phyloP scores from a whole-genome alignment of 176 grass and related monocot genomes.

The Oryza meridionalis region DNA sequence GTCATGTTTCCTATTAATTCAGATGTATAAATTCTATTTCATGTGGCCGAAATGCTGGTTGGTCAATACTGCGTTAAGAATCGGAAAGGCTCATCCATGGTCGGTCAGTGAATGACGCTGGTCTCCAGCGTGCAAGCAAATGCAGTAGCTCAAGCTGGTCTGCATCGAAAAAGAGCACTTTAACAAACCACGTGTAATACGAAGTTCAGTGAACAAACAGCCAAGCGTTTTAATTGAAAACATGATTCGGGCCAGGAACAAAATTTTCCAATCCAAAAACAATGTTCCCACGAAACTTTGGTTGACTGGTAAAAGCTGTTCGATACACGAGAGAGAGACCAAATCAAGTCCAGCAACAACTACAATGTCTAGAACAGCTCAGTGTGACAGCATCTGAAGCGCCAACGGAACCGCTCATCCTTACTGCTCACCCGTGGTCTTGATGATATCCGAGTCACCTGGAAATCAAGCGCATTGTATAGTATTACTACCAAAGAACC shows the following conservation, averaged over 20 bases:
- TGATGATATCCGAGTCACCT: slow-evolving; percentile 87
- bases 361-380: slow-evolving; percentile 24
- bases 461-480: slow-evolving; percentile 6
- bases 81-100: too few relatives aligned
- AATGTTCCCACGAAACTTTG: slow-evolving; percentile 21
- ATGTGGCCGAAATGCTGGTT: too few relatives aligned
- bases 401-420: neutral
- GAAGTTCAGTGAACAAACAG: neutral
- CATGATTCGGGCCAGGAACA: slow-evolving; percentile 13
- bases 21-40: too few relatives aligned
- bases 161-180: too few relatives aligned
- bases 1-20: too few relatives aligned
- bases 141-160: too few relatives aligned
- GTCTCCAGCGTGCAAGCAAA: too few relatives aligned
- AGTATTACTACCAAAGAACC: neutral
- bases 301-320: slow-evolving; percentile 35
- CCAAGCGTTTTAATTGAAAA: neutral
- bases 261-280: slow-evolving; percentile 23
- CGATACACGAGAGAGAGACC: neutral
- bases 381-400: neutral
- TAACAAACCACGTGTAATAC: too few relatives aligned
- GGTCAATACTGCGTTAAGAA: too few relatives aligned
- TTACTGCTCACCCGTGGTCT: slow-evolving; percentile 65
- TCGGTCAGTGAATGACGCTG: too few relatives aligned
- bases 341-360: slow-evolving; percentile 41